phyloP scores from a whole-genome alignment of 1,139 yeast species.

The Hemisphaericaspora lyxosophila region DNA sequence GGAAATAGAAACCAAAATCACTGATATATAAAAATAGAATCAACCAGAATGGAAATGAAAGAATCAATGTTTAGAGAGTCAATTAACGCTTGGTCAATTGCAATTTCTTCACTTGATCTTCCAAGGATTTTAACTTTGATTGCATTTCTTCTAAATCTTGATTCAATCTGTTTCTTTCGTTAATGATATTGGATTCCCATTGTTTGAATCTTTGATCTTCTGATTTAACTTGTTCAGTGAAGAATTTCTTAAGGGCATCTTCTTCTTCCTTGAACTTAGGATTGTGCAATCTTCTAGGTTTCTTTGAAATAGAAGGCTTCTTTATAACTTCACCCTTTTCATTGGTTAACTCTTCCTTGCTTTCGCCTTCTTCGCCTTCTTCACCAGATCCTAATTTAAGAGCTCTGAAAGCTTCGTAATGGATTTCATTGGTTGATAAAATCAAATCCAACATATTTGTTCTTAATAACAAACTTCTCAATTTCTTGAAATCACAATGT shows the following conservation, averaged over 20 bases:
- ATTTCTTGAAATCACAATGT: constrained; percentile 93
- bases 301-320: constrained; percentile 33
- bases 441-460: constrained; percentile 92
- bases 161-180: constrained; percentile 90
- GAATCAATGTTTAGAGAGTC: no score
- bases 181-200: constrained; percentile 96
- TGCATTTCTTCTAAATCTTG: constrained; percentile 92
- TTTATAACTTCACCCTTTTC: constrained; percentile 38
- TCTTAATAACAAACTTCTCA: constrained; percentile 83
- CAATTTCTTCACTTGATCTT: constrained; percentile 69
- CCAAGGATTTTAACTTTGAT: constrained; percentile 63
- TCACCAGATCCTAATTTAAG: constrained; percentile 70
- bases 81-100: constrained; percentile 49
- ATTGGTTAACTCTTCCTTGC: constrained; percentile 27
- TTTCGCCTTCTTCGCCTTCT: constrained; percentile 28
- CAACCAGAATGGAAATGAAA: constrained; percentile 1
- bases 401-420: constrained; percentile 86
- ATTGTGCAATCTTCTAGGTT: constrained; percentile 63
- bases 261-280: constrained; percentile 97
- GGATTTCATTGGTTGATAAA: constrained; percentile 84
- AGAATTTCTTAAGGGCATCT: constrained; percentile 87
- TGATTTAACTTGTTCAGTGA: constrained; percentile 96
- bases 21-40: neutral
- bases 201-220: constrained; percentile 97
- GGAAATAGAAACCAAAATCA: no score